phyloP scores from a whole-genome alignment of 2,329 filamentous ascomycete species.

The Phaeosphaeriaceae sp. region DNA sequence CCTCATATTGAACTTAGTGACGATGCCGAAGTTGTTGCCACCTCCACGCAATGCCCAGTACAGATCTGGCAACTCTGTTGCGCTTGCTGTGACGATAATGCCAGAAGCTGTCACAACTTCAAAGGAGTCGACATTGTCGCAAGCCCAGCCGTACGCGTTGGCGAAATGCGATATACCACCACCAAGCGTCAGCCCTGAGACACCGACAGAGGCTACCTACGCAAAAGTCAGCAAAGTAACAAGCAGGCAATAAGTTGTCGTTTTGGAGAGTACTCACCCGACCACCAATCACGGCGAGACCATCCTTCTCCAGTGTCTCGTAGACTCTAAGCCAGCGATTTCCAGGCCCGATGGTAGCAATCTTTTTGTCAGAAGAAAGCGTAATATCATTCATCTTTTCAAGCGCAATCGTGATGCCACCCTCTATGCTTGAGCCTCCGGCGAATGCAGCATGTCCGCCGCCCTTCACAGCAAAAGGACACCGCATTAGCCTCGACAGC shows the following conservation, averaged over 20 bases:
- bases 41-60: slow-evolving; percentile 48
- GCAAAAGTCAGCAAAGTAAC: slow-evolving; percentile 1
- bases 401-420: slow-evolving; percentile 40
- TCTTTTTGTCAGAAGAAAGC: slow-evolving; percentile 26
- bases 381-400: slow-evolving; percentile 31
- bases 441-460: slow-evolving; percentile 34
- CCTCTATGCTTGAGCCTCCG: slow-evolving; percentile 40
- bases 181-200: slow-evolving; percentile 26
- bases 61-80: slow-evolving; percentile 44
- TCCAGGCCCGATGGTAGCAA: slow-evolving; percentile 38
- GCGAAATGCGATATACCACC: slow-evolving; percentile 36
- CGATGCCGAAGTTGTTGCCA: slow-evolving; percentile 44
- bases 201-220: slow-evolving; percentile 18
- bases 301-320: slow-evolving; percentile 32
- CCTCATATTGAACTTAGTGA: slow-evolving; percentile 34
- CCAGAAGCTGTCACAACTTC: slow-evolving; percentile 36
- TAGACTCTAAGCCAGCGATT: slow-evolving; percentile 46
- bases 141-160: slow-evolving; percentile 30
- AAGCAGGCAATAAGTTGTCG: background rate
- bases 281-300: slow-evolving; percentile 39
- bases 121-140: slow-evolving; percentile 42
- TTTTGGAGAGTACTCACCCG: slow-evolving; percentile 19
- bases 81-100: slow-evolving; percentile 18
- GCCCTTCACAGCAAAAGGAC: slow-evolving; percentile 52
- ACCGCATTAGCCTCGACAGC: slow-evolving; percentile 31